phyloP scores from a whole-genome alignment of 1,284 basidiomycete genomes.

The Irpex sp. region DNA sequence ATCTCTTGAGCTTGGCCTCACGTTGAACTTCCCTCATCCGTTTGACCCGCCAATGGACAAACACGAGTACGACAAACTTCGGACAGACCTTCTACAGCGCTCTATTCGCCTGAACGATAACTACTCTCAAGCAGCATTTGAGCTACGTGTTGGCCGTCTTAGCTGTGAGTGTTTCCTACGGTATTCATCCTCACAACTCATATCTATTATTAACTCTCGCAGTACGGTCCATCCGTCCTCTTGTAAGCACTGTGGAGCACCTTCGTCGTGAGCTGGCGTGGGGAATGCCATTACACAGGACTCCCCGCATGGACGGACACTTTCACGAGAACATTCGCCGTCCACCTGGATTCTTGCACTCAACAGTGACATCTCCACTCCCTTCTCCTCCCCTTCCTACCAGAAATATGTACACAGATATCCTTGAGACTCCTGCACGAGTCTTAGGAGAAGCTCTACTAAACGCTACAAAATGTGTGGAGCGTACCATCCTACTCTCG shows the following conservation, averaged over 20 bases:
- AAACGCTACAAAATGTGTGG: constrained; percentile 31
- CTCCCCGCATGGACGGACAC: background rate
- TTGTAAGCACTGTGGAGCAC: constrained; percentile 41
- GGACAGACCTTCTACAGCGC: constrained; percentile 31
- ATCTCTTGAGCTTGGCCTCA: constrained; percentile 33
- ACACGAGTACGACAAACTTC: constrained; percentile 22
- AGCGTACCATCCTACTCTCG: constrained; percentile 31
- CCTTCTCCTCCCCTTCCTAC: constrained; percentile 8
- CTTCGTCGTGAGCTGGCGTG: constrained; percentile 44
- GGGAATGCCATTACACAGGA: constrained; percentile 34
- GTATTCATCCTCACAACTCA: background rate
- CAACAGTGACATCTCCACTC: constrained; percentile 9
- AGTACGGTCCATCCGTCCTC: constrained; percentile 44
- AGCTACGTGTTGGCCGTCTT: constrained; percentile 42
- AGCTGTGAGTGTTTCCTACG: constrained; percentile 30
- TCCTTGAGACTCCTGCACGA: constrained; percentile 30
- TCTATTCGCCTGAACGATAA: constrained; percentile 39
- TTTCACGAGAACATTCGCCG: constrained; percentile 11
- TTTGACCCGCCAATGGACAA: constrained; percentile 11
- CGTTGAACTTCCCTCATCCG: constrained; percentile 24
- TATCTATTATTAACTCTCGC: background rate
- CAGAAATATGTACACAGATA: constrained; percentile 19
- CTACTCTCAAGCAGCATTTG: constrained; percentile 46
- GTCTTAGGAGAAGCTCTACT: constrained; percentile 34
- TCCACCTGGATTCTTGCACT: background rate